Base-by-base conservation (phyloP, 2,329 filamentous ascomycete species). In the Onygenales sp. region DNA sequence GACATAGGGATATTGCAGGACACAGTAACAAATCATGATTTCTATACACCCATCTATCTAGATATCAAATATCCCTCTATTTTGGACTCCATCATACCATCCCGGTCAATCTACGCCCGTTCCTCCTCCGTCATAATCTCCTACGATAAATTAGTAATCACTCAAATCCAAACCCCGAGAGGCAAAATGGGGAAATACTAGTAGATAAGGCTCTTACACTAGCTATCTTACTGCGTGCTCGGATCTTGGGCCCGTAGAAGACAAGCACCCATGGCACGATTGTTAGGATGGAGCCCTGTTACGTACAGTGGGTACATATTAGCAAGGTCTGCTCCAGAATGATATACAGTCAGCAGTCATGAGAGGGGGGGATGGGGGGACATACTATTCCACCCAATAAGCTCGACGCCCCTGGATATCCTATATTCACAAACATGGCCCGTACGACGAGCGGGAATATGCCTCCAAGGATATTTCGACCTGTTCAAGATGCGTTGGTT, bases 231-330 rank as follows among this genome's bases (percentile, higher is more conserved):
- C 88, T 93, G 65, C 84, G 80, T 9, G 80, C 78, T 32, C 91
- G 77, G 58, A 96, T 95, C 58, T 65, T 79, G 36, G 85, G 82
- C 0, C 91, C 92, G 60, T 82, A 93, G 35, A 93, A 81, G 0
- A 91, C 80, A 50, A 96, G 68, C 0, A 91, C 83, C 87, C 89
- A 96, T 0, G 91, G 92, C n/a, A 95, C 89, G 2, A 87, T 66
- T 0, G 87, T 91, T 57, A 96, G 68, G 2, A 79, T 54, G 2
- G 75, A 73, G 2, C 78, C 79, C 66, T 72, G 31, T 10, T 36
- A 27, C 33, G n/a, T 48, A n/a, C n/a, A 45, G n/a, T 13, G 17
- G n/a, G 17, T 13, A n/a, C 3, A 10, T 21, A 39, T 55, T 48
- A 49, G 55, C 41, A n/a, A 21, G 14, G 7, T n/a, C 2, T 35